Conservation (phyloP, 2,329 filamentous ascomycete genomes). For the Eurotiales sp. region DNA sequence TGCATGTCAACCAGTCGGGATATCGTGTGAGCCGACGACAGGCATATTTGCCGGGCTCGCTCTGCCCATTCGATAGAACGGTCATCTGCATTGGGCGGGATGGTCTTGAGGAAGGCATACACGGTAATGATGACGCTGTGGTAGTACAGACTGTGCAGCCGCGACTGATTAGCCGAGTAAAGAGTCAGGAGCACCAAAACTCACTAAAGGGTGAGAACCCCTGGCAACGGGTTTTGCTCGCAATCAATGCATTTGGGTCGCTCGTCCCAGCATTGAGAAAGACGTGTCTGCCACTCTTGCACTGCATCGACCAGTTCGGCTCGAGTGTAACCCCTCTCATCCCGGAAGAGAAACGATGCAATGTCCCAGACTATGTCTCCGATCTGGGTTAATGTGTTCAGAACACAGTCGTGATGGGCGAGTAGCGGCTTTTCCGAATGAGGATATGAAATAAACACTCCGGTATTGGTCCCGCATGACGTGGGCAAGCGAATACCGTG, state of each 20-base stretch:
- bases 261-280: slow-evolving; percentile 24
- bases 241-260: slow-evolving; percentile 24
- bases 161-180: not conserved
- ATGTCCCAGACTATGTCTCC: slow-evolving; percentile 21
- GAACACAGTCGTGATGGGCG: slow-evolving; percentile 22
- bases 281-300: slow-evolving; percentile 19
- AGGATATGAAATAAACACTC: slow-evolving; percentile 26
- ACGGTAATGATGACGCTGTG: slow-evolving; percentile 27
- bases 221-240: slow-evolving; percentile 21
- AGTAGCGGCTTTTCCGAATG: slow-evolving; percentile 15
- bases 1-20: slow-evolving; percentile 23
- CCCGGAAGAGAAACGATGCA: slow-evolving; percentile 12
- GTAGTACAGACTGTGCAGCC: slow-evolving; percentile 23
- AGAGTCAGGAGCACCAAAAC: slow-evolving; percentile 5
- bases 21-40: slow-evolving; percentile 22
- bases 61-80: slow-evolving; percentile 4
- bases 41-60: slow-evolving; percentile 18
- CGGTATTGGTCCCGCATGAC: slow-evolving; percentile 15
- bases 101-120: slow-evolving; percentile 22
- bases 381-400: slow-evolving; percentile 25
- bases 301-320: slow-evolving; percentile 16
- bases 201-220: slow-evolving; percentile 27
- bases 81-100: slow-evolving; percentile 11
- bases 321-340: slow-evolving; percentile 13
- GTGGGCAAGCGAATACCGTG: slow-evolving; percentile 15